These are phyloP conservation scores for Metschnikowia amazonensis DNA, from an alignment of 805 yeast genomes.

Conservation along the genomic window DNA sequence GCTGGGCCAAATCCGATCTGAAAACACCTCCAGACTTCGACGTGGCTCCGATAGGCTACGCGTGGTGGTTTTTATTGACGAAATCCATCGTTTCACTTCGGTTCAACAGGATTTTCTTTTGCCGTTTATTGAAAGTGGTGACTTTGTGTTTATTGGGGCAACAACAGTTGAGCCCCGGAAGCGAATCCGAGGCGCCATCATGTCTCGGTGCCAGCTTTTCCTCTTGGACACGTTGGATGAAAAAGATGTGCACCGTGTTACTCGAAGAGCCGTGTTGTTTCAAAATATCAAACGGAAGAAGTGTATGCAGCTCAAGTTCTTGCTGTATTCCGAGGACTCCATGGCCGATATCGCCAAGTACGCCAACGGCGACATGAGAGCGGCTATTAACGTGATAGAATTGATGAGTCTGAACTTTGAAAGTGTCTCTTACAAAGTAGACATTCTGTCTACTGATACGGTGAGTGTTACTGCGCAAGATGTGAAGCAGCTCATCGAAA, in stretches of 20 bases:
- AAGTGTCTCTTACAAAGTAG: background rate
- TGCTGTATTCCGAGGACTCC: slow-evolving; percentile 17
- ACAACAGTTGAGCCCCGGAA: slow-evolving; percentile 75
- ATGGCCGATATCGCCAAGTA: slow-evolving; percentile 16
- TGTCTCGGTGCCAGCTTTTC: slow-evolving; percentile 82
- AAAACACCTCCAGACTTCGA: slow-evolving; percentile 38
- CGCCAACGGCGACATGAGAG: slow-evolving; percentile 33
- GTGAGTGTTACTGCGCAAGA: background rate
- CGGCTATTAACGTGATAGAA: slow-evolving; percentile 32
- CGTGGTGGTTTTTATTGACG: slow-evolving; percentile 77
- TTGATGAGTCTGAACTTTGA: slow-evolving; percentile 19
- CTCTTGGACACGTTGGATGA: slow-evolving; percentile 52
- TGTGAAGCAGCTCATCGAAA: background rate
- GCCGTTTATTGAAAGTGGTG: slow-evolving; percentile 81
- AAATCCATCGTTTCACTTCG: slow-evolving; percentile 82
- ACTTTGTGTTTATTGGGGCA: slow-evolving; percentile 84
- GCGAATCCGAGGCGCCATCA: slow-evolving; percentile 73
- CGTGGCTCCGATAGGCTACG: slow-evolving; percentile 13
- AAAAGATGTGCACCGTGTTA: slow-evolving; percentile 49
- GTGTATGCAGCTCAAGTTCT: slow-evolving; percentile 6
- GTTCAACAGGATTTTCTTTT: slow-evolving; percentile 85
- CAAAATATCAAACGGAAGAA: slow-evolving; percentile 28
- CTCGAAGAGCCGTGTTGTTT: slow-evolving; percentile 52
- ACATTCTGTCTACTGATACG: background rate
- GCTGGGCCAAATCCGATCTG: slow-evolving; percentile 50